Evolutionary conservation across 495 filamentous ascomycete genomes (phyloP).

Genomic region (Neurospora sp.): DNA sequence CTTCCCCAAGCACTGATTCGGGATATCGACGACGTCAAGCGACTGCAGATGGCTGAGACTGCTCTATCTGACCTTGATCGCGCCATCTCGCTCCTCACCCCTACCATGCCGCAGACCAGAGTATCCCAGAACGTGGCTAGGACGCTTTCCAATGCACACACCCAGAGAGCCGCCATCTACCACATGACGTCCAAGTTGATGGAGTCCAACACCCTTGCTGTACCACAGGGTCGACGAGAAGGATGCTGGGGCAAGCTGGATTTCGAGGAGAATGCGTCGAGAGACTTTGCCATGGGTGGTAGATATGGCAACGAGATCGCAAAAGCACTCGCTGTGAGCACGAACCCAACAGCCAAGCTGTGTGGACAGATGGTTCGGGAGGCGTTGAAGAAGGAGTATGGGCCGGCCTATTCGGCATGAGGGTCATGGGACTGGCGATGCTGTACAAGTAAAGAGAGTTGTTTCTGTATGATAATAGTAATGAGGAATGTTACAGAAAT

Average conservation of each 20-base stretch:
- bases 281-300: conserved; percentile 66
- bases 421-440: background rate
- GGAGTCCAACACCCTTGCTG: conserved; percentile 7
- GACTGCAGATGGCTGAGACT: conserved; percentile 22
- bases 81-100: conserved; percentile 60
- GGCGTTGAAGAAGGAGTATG: conserved; percentile 70
- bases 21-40: conserved; percentile 19
- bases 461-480: background rate
- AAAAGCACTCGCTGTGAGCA: conserved; percentile 63
- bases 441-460: background rate
- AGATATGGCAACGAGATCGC: conserved; percentile 71
- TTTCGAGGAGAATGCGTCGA: conserved; percentile 63
- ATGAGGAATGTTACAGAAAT: background rate
- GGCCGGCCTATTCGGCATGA: conserved; percentile 26
- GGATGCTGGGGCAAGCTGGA: conserved; percentile 37
- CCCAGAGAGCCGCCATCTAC: conserved; percentile 66
- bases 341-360: conserved; percentile 81
- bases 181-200: conserved; percentile 49
- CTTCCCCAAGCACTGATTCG: conserved; percentile 21
- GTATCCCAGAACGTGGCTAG: conserved; percentile 52
- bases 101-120: conserved; percentile 33
- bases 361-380: conserved; percentile 82
- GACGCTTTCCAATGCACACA: conserved; percentile 60
- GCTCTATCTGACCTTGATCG: conserved; percentile 51
- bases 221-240: conserved; percentile 26